These are phyloP conservation scores for Calonectria multiphialidica DNA, from an alignment of 2,329 filamentous ascomycete genomes.

Conservation along the genomic window DNA sequence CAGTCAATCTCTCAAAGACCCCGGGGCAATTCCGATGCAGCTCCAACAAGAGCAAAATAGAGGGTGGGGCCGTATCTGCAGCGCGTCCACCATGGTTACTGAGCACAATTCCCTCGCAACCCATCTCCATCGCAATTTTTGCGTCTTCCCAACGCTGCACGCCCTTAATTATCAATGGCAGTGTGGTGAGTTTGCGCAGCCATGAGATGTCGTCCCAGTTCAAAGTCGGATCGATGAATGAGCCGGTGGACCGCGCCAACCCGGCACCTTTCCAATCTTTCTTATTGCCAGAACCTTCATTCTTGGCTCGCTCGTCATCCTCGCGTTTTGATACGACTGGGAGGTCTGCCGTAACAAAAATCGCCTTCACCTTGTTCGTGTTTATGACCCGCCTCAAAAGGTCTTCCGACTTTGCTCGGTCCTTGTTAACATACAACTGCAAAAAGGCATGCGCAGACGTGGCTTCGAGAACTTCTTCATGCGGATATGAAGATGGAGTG, in stretches of 20 bases:
- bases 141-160: constrained; percentile 77
- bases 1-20: constrained; percentile 70
- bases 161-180: constrained; percentile 76
- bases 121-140: constrained; percentile 67
- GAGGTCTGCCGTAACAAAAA: constrained; percentile 26
- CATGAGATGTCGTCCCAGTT: constrained; percentile 76
- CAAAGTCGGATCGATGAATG: constrained; percentile 69
- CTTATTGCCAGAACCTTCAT: constrained; percentile 51
- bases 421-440: constrained; percentile 31
- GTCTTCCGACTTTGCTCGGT: constrained; percentile 17
- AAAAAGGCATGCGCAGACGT: constrained; percentile 13
- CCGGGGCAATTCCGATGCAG: constrained; percentile 71
- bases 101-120: constrained; percentile 76
- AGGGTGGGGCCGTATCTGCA: constrained; percentile 63
- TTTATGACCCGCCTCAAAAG: not conserved
- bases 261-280: constrained; percentile 68
- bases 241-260: constrained; percentile 64
- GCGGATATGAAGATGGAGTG: constrained; percentile 20
- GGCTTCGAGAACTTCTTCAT: constrained; percentile 21
- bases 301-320: constrained; percentile 34
- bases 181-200: constrained; percentile 61
- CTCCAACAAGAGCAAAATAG: constrained; percentile 72
- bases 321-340: constrained; percentile 28
- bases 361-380: constrained; percentile 18
- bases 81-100: constrained; percentile 77